A percentile compares a stretch with the other conserved stretches of the same genome.
These are phyloP conservation scores for Chlorella sp. DNA, from an alignment of 139 green algal genomes.

Conservation along the genomic window DNA sequence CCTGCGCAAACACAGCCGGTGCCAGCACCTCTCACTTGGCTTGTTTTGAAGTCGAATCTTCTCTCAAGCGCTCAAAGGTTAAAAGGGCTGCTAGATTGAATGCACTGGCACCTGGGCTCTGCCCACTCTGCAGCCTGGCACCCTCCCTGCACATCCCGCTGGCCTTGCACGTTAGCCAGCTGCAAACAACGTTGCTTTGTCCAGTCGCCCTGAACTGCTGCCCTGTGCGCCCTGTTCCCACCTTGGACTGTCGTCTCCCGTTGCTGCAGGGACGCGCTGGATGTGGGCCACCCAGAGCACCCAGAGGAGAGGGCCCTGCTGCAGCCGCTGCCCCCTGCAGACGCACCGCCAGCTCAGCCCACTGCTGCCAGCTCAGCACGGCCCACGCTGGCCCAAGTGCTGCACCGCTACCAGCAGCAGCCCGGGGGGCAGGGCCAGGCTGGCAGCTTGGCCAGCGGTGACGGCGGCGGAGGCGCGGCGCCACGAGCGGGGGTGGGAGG, in stretches of 20 bases:
- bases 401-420: neutral
- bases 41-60: neutral
- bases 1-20: neutral
- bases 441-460: neutral
- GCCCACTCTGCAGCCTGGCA: too few relatives aligned
- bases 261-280: neutral
- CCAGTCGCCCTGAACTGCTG: neutral
- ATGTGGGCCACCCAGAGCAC: neutral
- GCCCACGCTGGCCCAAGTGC: neutral
- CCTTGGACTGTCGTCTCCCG: neutral
- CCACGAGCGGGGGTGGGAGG: neutral
- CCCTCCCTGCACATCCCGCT: too few relatives aligned
- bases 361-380: neutral
- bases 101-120: too few relatives aligned
- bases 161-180: neutral
- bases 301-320: neutral
- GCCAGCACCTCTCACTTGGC: too few relatives aligned
- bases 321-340: neutral
- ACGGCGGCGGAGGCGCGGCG: neutral
- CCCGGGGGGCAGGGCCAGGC: neutral
- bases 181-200: neutral
- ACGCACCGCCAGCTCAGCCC: too few relatives aligned
- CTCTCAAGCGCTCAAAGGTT: too few relatives aligned
- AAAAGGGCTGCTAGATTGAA: too few relatives aligned
- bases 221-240: neutral